A percentile compares a stretch with the other conserved stretches of the same genome.
Evolutionary conservation across 495 filamentous ascomycete species (phyloP).

Genomic region (Alectoria sarmentosa): DNA sequence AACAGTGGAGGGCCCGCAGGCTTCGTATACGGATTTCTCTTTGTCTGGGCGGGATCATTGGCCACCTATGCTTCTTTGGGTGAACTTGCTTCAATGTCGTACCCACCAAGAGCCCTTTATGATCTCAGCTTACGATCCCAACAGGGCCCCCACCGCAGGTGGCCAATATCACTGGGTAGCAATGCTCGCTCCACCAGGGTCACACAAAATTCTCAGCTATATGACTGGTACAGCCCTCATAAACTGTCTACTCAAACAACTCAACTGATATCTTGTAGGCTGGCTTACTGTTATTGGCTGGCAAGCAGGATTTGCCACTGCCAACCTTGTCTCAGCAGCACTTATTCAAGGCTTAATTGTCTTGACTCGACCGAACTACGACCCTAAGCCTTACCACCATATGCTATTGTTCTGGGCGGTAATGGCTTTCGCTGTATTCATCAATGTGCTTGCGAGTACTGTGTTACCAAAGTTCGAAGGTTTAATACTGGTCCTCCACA

Average conservation of each 20-base stretch:
- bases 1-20: slow-evolving; percentile 44
- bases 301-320: slow-evolving; percentile 26
- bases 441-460: slow-evolving; percentile 41
- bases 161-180: slow-evolving; percentile 45
- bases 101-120: not conserved
- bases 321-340: slow-evolving; percentile 37
- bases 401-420: slow-evolving; percentile 45
- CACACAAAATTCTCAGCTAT: slow-evolving; percentile 37
- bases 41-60: slow-evolving; percentile 39
- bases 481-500: slow-evolving; percentile 41
- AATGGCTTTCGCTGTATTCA: slow-evolving; percentile 32
- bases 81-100: slow-evolving; percentile 37
- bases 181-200: slow-evolving; percentile 36
- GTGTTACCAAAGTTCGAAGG: slow-evolving; percentile 43
- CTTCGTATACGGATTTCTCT: slow-evolving; percentile 46
- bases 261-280: slow-evolving; percentile 26
- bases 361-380: slow-evolving; percentile 38
- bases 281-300: slow-evolving; percentile 41
- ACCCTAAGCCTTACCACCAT: slow-evolving; percentile 39
- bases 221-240: slow-evolving; percentile 33
- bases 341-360: slow-evolving; percentile 42
- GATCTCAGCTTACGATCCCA: not conserved
- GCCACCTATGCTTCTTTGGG: slow-evolving; percentile 32
- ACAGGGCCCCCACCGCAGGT: slow-evolving; percentile 30
- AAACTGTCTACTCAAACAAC: not conserved